Base-by-base conservation (phyloP, 768 basidiomycete species). In the Trametes punicea region DNA sequence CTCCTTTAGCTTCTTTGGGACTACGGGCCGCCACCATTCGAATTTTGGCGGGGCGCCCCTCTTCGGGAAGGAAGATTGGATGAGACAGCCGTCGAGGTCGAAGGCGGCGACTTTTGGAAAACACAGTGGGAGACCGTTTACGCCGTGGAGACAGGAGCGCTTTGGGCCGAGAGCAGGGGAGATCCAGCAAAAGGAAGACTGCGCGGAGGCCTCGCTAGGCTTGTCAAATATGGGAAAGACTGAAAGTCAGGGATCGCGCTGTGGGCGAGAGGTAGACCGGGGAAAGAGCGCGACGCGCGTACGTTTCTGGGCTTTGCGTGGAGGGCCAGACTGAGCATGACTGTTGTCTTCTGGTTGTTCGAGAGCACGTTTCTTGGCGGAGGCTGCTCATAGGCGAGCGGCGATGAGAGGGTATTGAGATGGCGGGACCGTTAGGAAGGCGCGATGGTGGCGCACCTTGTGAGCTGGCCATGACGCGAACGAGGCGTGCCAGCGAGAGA, bases 81-180 rank as follows among this genome's bases (percentile, higher is more conserved):
- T 93, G 56, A 95, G 63, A 0, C 92, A 94, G 2, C 90, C 92
- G 66, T 97, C 94, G 21, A 97, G 73, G 68, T 97, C 94, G 59
- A 94, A 89, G 11, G 84, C 80, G 9, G 90, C 88, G 29, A 93
- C 80, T 61, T 85, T 87, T n/a, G 75, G 31, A 1, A 70, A 71
- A 7, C 74, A 71, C 11, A 70, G 65, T 0, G 84, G 85, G 0
- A 67, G 60, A 6, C 69, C 59, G 65, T 73, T 67, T 25, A 67
- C 50, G 30, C 71, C 76, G 53, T 75, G 71, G 8, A 74, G 64
- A 51, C 74, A 76, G 13, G 73, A 70, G 10, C 63, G 64, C 18
- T 64, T 59, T 2, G 66, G 62, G 2, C 72, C 71, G 7, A 72
- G 67, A 0, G 67, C 41, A n/a, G 71, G 68, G 6, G 49, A 59